Base-by-base conservation (phyloP, 305 asterid species). In the Fraxinus dipetala region DNA sequence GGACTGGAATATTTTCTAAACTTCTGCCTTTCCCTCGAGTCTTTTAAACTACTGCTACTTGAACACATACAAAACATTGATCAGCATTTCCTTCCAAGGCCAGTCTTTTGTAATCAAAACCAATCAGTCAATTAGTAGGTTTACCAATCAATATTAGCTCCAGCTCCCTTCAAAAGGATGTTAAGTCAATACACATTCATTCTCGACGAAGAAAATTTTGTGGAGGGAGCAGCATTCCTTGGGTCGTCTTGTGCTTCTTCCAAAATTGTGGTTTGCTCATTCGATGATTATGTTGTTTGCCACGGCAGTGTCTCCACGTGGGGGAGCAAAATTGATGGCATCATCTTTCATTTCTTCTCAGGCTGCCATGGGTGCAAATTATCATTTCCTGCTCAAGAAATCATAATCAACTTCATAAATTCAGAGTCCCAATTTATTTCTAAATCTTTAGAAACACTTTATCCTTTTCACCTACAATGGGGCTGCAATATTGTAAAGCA, bases 341-440 rank as follows among this genome's bases (percentile, higher is more conserved):
- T 79, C 87, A 30, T 56, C 81, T 72, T 34, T 93, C 95, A 93
- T 86, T 93, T 93, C 95, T 95, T 94, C 92, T 95, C 98, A 91
- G 96, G 94, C 95, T 94, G 95, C 98, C 99, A 91, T 79, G 89
- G 86, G 87, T 89, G 92, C 89, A 93, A 89, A 91, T 90, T 93
- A 80, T 91, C 98, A 87, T 93, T 90, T 85, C 98, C 97, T 90
- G 97, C 83, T 89, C 93, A 94, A 86, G 77, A 87, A 87, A 89
- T 79, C 28, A 45, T 75, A 77, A 76, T 80, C 56, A 22, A 81
- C 83, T 77, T 83, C 87, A 82, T 83, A 85, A 91, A 89, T 87
- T 65, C 45, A 80, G 73, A 54, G 70, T 78, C 35, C 72, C 75
- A 32, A 70, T 65, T 54, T 54, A n/a, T 76, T 78, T 76, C 34